Evolutionary conservation across 768 basidiomycete species (phyloP).

Genomic region (Porpolomopsis calyptriformis): DNA sequence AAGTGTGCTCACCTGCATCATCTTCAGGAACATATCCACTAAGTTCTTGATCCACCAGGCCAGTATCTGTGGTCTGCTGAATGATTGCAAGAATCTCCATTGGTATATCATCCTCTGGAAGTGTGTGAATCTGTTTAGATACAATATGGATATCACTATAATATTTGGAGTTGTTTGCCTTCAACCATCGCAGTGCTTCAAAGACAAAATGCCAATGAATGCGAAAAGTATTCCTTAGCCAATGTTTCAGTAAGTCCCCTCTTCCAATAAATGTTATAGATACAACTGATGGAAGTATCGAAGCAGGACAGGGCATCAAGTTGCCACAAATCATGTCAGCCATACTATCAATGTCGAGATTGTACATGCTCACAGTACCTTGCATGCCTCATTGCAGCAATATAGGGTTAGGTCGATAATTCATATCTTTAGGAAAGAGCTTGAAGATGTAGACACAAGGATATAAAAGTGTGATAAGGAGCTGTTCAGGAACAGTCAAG

Average conservation of each 20-base stretch:
- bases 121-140: constrained; percentile 8
- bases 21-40: constrained; percentile 21
- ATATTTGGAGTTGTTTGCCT: constrained; percentile 17
- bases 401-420: background rate
- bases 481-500: constrained; percentile 25
- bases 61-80: constrained; percentile 13
- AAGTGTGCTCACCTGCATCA: background rate
- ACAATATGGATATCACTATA: constrained; percentile 18
- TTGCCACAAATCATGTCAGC: constrained; percentile 17
- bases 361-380: constrained; percentile 27
- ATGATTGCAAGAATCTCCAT: constrained; percentile 15
- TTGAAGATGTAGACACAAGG: constrained; percentile 27
- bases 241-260: constrained; percentile 11
- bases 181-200: constrained; percentile 25
- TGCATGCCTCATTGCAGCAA: constrained; percentile 14
- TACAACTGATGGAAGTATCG: constrained; percentile 19
- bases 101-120: constrained; percentile 26
- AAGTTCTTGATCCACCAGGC: constrained; percentile 16
- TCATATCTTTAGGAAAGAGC: constrained; percentile 22
- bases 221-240: constrained; percentile 15
- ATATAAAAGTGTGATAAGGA: constrained; percentile 24
- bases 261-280: constrained; percentile 23
- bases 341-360: constrained; percentile 13
- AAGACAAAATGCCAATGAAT: constrained; percentile 14
- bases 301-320: constrained; percentile 16